Evolutionary conservation across 169 alveolate genomes (phyloP).

Genomic region (Plasmodium sp.): DNA sequence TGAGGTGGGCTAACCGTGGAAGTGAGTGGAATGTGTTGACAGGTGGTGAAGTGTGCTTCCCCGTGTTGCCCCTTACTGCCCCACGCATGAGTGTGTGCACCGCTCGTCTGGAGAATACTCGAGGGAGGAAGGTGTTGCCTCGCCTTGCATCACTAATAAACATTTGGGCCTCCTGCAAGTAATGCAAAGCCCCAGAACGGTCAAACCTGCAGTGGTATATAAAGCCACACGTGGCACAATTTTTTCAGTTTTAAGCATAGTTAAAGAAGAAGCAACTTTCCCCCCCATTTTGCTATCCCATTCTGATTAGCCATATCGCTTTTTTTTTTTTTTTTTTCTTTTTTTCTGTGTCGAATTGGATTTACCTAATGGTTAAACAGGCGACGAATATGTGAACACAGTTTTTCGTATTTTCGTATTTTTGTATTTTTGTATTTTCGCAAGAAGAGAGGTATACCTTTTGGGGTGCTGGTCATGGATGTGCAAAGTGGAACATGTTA

Average conservation of each 20-base stretch:
- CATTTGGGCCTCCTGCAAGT: not conserved
- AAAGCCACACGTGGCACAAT: not conserved
- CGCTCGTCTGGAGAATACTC: not conserved
- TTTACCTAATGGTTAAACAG: not conserved
- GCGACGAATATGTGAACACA: not conserved
- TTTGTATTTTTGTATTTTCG: not conserved
- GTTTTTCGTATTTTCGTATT: not conserved
- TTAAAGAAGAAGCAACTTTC: not conserved
- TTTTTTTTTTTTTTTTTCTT: no score
- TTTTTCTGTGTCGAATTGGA: not conserved
- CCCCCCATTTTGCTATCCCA: not conserved
- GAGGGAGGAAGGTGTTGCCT: not conserved
- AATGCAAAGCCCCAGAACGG: not conserved
- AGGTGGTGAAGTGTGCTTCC: not conserved
- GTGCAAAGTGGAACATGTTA: not conserved
- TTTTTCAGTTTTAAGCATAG: not conserved
- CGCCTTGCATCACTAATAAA: not conserved
- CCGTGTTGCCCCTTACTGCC: not conserved
- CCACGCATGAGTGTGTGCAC: not conserved
- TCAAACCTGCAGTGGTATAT: not conserved
- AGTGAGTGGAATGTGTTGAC: not conserved
- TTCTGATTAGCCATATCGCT: not conserved
- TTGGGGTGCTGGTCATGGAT: not conserved
- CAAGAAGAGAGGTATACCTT: not conserved
- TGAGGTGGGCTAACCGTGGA: not conserved